Evolutionary conservation across 345 rosid species (phyloP), one percentile per base, ranked within the genome.

Genomic region (Eucalyptus urophylla): DNA sequence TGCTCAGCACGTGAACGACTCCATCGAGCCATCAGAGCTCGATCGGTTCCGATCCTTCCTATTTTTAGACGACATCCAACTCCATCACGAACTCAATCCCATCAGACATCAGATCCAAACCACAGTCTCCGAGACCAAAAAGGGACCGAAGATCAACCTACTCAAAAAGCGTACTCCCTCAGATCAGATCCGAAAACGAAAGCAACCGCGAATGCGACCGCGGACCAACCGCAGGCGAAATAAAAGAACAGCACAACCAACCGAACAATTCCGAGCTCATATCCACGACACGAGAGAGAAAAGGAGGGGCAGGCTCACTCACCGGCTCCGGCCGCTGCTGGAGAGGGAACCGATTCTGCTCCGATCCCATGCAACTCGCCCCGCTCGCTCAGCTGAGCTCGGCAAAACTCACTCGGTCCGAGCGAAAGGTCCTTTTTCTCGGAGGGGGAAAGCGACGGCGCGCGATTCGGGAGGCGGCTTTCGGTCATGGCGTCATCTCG

Each of bases 321-420:
- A 89, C 89, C 88, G 69, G 87, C 43, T 89, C 93, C 87, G 90
- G 95, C 93, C 94, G 96, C 90, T 95, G 96, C 87, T 93, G 95
- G 86, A 92, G 96, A 88, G 95, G 98, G 88, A 95, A 92, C 89
- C 97, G 92, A 80, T 93, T 94, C 91, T 94, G 99, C 94, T 95
- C 92, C 62, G 96, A 94, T 86, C 94, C 96, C 96, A 94, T 94
- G 60, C 45, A 67, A 87, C 86, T 85, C 50, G 21, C 37, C 4
- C 65, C 44, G 80, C n/a, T 49, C 69, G 13, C 86, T 11, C 89
- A 13, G 14, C 29, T 25, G 62, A 56, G 44, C 44, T 72, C 44
- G 24, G 81, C 25, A 33, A 72, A 49, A 22, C 86, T 69, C 86
- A 33, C 47, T 11, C 22, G 80, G 80, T 17, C 44, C 24, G 88